phyloP scores from a whole-genome alignment of 768 basidiomycete genomes.

The Boletus insuetus region DNA sequence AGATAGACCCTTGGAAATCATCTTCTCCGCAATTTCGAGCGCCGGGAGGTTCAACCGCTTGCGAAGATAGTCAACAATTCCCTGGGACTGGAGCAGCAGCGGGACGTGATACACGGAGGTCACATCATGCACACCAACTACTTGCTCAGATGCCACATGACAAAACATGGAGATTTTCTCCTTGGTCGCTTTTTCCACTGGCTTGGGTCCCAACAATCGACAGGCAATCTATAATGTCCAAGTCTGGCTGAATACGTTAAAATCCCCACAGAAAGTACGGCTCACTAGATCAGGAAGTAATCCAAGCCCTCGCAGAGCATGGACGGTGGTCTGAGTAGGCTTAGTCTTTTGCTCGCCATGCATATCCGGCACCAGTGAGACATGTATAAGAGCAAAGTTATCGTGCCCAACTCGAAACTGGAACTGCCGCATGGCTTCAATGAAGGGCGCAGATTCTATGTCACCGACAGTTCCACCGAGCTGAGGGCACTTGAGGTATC shows the following conservation, averaged over 20 bases:
- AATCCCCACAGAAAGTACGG: conserved; percentile 1
- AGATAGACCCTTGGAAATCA: conserved; percentile 58
- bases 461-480: conserved; percentile 98
- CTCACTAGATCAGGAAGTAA: conserved; percentile 88
- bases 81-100: conserved; percentile 85
- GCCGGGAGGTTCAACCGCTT: conserved; percentile 74
- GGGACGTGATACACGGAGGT: conserved; percentile 98
- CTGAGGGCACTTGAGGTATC: conserved; percentile 37
- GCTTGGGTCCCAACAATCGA: conserved; percentile 74
- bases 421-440: conserved; percentile 99
- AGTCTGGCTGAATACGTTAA: not conserved
- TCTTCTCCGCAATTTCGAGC: conserved; percentile 51
- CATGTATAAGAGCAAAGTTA: conserved; percentile 96
- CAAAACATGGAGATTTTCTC: conserved; percentile 99
- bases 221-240: conserved; percentile 75
- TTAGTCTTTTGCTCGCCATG: conserved; percentile 99
- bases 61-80: conserved; percentile 81
- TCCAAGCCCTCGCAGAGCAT: conserved; percentile 89
- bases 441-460: conserved; percentile 96
- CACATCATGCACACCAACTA: conserved; percentile 94
- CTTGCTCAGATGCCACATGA: conserved; percentile 86
- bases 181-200: conserved; percentile 82
- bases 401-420: conserved; percentile 96
- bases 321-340: conserved; percentile 95
- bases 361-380: conserved; percentile 97